Percentiles rank a stretch among this genome's conserved stretches.
Conservation (phyloP, 2,329 filamentous ascomycete species). For the Scedosporium aurantiacum region DNA sequence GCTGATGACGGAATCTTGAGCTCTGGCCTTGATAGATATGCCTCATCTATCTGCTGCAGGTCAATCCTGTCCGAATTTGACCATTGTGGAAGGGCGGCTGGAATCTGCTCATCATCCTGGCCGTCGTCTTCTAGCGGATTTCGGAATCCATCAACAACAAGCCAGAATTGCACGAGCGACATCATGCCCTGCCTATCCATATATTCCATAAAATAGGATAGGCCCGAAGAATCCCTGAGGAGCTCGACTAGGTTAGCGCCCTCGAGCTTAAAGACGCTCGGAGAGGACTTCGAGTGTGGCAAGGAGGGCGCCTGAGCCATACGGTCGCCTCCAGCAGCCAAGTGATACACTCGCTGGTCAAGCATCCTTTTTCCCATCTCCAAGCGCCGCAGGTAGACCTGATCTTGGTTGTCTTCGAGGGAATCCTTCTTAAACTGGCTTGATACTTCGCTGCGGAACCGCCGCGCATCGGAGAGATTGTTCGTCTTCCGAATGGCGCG, state of each 20-base stretch:
- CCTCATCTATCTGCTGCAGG: slow-evolving; percentile 81
- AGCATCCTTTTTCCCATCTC: slow-evolving; percentile 86
- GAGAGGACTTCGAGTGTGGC: slow-evolving; percentile 16
- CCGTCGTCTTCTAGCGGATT: slow-evolving; percentile 81
- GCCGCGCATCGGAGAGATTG: slow-evolving; percentile 82
- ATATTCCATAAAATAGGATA: slow-evolving; percentile 99
- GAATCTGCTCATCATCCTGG: slow-evolving; percentile 43
- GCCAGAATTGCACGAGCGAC: slow-evolving; percentile 92
- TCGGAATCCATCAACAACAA: slow-evolving; percentile 92
- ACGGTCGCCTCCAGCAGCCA: slow-evolving; percentile 54
- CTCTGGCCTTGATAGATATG: slow-evolving; percentile 73
- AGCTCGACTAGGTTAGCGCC: slow-evolving; percentile 72
- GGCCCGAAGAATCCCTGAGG: slow-evolving; percentile 76
- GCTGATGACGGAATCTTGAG: slow-evolving; percentile 64
- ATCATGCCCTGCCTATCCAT: slow-evolving; percentile 89
- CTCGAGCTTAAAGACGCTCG: slow-evolving; percentile 52
- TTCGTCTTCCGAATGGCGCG: slow-evolving; percentile 78
- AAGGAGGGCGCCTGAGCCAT: slow-evolving; percentile 14
- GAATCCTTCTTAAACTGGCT: slow-evolving; percentile 85
- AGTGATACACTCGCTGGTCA: slow-evolving; percentile 76
- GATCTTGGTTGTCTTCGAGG: slow-evolving; percentile 67
- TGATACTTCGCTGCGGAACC: slow-evolving; percentile 83
- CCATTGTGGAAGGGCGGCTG: slow-evolving; percentile 57
- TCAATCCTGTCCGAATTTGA: slow-evolving; percentile 76
- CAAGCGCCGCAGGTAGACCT: slow-evolving; percentile 74